Base-by-base conservation (phyloP, 2,329 filamentous ascomycete genomes). In the Incumbomyces lentus region DNA sequence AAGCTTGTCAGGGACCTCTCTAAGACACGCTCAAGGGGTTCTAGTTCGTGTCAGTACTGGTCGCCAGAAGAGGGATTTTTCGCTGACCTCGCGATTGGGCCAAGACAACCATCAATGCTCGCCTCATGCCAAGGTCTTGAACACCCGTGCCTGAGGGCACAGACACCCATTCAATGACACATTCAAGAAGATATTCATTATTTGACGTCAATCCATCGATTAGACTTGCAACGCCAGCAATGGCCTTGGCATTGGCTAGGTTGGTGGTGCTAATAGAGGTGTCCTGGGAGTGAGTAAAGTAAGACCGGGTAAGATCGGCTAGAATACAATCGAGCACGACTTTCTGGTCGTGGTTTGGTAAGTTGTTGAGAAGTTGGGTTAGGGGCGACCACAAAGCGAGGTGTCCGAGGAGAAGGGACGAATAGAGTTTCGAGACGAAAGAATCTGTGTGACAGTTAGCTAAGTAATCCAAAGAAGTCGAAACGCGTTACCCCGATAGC, bases 1-100 rank as follows among this genome's bases (percentile, higher is more conserved):
- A 62, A 96, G 95, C 40, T 83, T 77, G 33, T 70, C 70, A 40
- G 95, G 68, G 40, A 74, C 77, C 58, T 79, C 57, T 88, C 79
- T 47, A 90, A 61, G 31, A 85, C 67, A 0, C 61, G 67, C 4
- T 72, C 66, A 2, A 86, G 65, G 16, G 65, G 65, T 22, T 64
- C 72, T 73, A 26, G 22, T 26, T 26, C 8, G 4, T 4, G 22
- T 26, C 22, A 26, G 22, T 8, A 26, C 22, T 8, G 22, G 8
- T 26, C 8, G 4, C 22, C 8, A 26, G 22, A 26, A 26, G 22
- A 35, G 10, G 31, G 5, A 35, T n/a, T 4, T 35, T 35, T 35
- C 11, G 33, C 59, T 57, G 52, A 71, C 71, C 69, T 58, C 67
- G 74, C 39, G 73, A 69, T 33, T 72, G 63, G 10, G 73, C 69